Base-by-base conservation (phyloP, 805 yeast species). In the Wickerhamiella dianesei region DNA sequence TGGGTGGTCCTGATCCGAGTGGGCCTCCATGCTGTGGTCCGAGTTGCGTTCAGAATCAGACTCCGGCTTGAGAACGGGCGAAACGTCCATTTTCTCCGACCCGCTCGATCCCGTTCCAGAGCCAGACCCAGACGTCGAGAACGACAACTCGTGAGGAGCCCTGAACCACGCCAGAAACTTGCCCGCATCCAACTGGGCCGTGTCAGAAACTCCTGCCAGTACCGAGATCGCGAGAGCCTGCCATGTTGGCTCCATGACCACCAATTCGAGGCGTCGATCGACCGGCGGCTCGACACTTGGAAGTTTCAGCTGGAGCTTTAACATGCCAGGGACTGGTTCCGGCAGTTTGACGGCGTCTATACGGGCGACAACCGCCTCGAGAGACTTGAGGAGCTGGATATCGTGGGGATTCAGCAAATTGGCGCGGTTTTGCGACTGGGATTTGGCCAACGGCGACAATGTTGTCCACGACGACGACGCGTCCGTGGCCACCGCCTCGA, bases 341-440 rank as follows among this genome's bases (percentile, higher is more conserved):
- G 18, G n/a, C 13, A 4, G 4, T 9, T 47, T 12, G 12, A 6
- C n/a, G 12, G 44, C 49, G 20, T 18, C 46, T 12, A 50, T 39
- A 3, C 20, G 4, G 13, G 8, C 21, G 8, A 35, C 36, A 8
- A 56, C 32, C 18, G 41, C 49, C n/a, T 49, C 47, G 8, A 56
- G 43, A 1, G 50, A 41, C 5, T 42, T 41, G 8, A 55, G 47
- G 21, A 39, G 29, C 3, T 46, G 45, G 14, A 50, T 32, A 13
- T 50, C 51, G 3, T 43, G 45, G 1, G 60, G 60, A 3, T 56
- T 44, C n/a, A 56, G 41, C 12, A 51, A 41, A 1, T 25, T 22
- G 9, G 19, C 44, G 2, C 41, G 14, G 21, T 48, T 43, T 2
- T 20, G 36, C 3, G 50, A 39, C 13, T 17, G 19, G 3, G 44